Conservation (phyloP, 2,329 filamentous ascomycete genomes). For the Mollisia scopiformis region DNA sequence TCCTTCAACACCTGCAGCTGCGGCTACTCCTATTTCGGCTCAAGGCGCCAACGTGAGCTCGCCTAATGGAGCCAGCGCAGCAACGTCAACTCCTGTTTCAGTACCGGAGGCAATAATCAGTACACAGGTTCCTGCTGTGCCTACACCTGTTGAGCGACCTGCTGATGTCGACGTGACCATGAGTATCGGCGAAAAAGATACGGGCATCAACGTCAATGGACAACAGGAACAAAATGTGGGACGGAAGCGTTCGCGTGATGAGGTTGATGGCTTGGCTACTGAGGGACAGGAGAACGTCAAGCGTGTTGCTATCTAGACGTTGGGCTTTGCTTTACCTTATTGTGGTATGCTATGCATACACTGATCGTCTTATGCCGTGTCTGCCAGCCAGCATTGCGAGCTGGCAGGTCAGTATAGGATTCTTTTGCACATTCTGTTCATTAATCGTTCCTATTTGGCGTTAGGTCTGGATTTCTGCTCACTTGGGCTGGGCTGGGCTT, state of each 20-base stretch:
- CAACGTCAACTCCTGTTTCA: not conserved
- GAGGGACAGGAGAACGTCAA: constrained; percentile 23
- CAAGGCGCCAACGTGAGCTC: not conserved
- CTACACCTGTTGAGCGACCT: not conserved
- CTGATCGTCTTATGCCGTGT: not conserved
- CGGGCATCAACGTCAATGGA: not conserved
- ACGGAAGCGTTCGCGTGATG: constrained; percentile 30
- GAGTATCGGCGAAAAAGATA: not conserved
- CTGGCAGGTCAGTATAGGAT: not conserved
- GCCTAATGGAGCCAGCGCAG: constrained; percentile 4
- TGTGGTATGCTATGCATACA: not conserved
- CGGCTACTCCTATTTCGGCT: not conserved
- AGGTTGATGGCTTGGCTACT: constrained; percentile 23
- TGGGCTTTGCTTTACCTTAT: not conserved
- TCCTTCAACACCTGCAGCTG: not conserved
- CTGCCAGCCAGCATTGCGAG: not conserved
- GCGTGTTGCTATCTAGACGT: not conserved
- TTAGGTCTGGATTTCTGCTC: not conserved
- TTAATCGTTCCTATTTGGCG: not conserved
- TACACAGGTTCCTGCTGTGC: not conserved
- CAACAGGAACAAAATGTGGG: constrained; percentile 23
- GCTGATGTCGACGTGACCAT: not conserved
- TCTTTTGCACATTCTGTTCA: not conserved
- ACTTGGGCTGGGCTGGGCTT: not conserved
- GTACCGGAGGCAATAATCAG: not conserved